phyloP scores from a whole-genome alignment of 1,284 basidiomycete genomes.

The Trichosporon ovoides region DNA sequence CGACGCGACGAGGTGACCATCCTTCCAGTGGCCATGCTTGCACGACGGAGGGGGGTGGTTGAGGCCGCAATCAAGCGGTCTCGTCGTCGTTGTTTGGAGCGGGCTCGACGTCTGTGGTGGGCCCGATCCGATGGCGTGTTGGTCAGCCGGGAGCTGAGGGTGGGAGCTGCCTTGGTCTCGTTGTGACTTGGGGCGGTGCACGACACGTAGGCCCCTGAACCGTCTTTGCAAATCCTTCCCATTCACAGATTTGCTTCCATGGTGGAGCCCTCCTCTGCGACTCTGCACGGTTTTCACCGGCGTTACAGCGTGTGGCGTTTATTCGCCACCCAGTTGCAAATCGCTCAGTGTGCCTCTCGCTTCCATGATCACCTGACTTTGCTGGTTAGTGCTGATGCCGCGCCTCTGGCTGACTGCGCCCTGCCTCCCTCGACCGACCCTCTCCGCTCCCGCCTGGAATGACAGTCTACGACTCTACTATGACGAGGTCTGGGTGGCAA shows the following conservation, averaged over 20 bases:
- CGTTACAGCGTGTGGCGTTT: background rate
- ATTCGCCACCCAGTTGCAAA: background rate
- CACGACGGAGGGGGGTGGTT: conserved; percentile 2
- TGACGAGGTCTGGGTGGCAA: background rate
- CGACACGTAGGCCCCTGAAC: conserved; percentile 6
- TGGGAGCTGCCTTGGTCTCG: conserved; percentile 1
- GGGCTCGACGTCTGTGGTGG: conserved; percentile 14
- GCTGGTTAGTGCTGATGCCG: background rate
- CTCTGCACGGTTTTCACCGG: background rate
- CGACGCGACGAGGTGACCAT: conserved; percentile 44
- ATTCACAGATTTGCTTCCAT: background rate
- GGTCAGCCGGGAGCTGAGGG: conserved; percentile 6
- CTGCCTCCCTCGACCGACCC: background rate
- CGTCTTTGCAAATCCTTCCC: conserved; percentile 1
- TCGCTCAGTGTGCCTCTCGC: background rate
- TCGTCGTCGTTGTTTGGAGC: conserved; percentile 18
- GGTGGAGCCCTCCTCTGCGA: background rate
- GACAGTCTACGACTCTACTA: background rate
- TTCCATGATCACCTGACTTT: conserved; percentile 1
- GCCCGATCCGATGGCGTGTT: conserved; percentile 11
- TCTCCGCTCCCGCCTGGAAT: too few species aligned
- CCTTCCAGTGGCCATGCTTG: conserved; percentile 17
- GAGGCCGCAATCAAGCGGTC: conserved; percentile 22
- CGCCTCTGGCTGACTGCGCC: background rate
- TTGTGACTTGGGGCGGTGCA: conserved; percentile 5